Percentiles rank a stretch among this genome's conserved stretches.
Conservation (phyloP, 1,284 basidiomycete species). For the Sanghuangporus weigelae region DNA sequence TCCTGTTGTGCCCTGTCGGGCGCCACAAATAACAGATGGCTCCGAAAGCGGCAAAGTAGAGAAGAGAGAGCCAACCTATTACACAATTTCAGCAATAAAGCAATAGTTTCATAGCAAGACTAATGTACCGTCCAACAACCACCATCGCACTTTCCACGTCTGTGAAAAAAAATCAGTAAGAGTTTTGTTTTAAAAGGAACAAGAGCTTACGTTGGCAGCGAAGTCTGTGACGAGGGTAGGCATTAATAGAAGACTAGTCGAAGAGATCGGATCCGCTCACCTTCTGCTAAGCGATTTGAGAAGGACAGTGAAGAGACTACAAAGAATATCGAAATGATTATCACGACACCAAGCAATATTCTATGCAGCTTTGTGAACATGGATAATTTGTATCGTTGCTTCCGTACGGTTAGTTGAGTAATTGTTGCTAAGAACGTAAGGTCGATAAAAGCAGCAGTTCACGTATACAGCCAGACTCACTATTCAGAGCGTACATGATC, state of each 20-base stretch:
- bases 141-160: constrained; percentile 95
- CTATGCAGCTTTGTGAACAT: constrained; percentile 87
- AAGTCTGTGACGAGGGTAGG: not conserved
- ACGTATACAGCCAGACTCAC: constrained; percentile 34
- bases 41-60: constrained; percentile 79
- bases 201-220: not conserved
- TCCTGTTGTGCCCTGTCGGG: constrained; percentile 88
- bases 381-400: constrained; percentile 81
- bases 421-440: constrained; percentile 61
- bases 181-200: not conserved
- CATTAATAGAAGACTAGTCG: not conserved
- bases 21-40: constrained; percentile 91
- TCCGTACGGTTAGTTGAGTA: constrained; percentile 73
- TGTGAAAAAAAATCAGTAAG: constrained; percentile 72
- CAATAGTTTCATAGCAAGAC: no score
- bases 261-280: constrained; percentile 30
- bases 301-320: constrained; percentile 89
- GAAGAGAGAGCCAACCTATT: constrained; percentile 73
- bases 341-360: constrained; percentile 81
- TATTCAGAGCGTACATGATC: constrained; percentile 89
- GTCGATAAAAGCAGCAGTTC: constrained; percentile 15
- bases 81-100: not conserved
- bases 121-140: constrained; percentile 75
- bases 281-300: constrained; percentile 85
- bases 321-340: constrained; percentile 87